phyloP scores from a whole-genome alignment of 2,329 filamentous ascomycete genomes.

The Chaetomiaceae sp. region DNA sequence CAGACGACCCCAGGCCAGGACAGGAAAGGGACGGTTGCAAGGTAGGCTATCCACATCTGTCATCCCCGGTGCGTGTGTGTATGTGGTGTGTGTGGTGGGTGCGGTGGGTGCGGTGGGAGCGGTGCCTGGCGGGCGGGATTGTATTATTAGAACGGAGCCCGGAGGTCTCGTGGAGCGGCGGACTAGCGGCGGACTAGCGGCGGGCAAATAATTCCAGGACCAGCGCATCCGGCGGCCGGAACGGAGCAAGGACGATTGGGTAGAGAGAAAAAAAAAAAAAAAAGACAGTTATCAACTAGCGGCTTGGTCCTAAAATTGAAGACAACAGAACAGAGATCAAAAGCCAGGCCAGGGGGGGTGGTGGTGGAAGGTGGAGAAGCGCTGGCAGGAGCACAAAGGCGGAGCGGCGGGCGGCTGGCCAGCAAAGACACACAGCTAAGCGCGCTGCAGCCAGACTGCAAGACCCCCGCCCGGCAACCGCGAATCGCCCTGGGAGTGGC shows the following conservation, averaged over 20 bases:
- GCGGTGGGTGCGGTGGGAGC: not conserved
- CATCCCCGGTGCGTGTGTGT: too few species aligned
- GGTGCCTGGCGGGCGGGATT: slow-evolving; percentile 1
- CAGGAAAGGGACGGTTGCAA: not conserved
- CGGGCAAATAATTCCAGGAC: slow-evolving; percentile 1
- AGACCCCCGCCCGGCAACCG: slow-evolving; percentile 12
- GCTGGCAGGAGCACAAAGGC: not conserved
- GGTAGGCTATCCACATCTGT: slow-evolving; percentile 5
- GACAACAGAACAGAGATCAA: not conserved
- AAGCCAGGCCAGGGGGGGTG: not conserved
- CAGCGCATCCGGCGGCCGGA: not conserved
- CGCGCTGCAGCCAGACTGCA: slow-evolving; percentile 15
- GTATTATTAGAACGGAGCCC: slow-evolving; percentile 4
- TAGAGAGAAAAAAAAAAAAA: not conserved
- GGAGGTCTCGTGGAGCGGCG: slow-evolving; percentile 1
- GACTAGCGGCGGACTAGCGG: not conserved
- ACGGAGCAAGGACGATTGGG: not conserved
- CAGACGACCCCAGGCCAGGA: slow-evolving; percentile 1
- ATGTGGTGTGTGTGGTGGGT: too few species aligned
- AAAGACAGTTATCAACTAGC: not conserved
- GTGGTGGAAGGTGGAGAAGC: slow-evolving; percentile 2
- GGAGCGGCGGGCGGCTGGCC: slow-evolving; percentile 15
- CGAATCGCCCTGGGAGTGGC: slow-evolving; percentile 5
- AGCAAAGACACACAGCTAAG: slow-evolving; percentile 6
- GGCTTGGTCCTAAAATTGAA: not conserved